Evolutionary conservation across 2,329 filamentous ascomycete genomes (phyloP).

Genomic region (Onygenales sp.): DNA sequence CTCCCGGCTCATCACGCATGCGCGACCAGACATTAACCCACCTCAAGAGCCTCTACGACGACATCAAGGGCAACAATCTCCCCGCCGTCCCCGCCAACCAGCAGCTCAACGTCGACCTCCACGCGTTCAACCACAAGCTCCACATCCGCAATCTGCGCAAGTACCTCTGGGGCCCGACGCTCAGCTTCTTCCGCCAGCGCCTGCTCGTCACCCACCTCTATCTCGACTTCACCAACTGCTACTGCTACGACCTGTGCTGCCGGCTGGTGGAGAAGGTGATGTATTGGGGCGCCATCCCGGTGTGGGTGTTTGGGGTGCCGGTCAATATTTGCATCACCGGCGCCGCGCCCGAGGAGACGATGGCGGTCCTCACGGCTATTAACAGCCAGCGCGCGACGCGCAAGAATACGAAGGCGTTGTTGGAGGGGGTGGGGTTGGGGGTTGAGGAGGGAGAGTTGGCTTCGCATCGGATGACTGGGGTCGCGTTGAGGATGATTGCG

Average conservation of each 20-base stretch:
- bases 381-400: conserved; percentile 3
- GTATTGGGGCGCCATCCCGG: conserved; percentile 10
- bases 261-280: conserved; percentile 12
- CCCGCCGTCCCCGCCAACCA: not conserved
- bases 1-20: not conserved
- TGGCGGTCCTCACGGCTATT: conserved; percentile 7
- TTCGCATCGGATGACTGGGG: not conserved
- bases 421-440: not conserved
- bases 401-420: too few relatives aligned
- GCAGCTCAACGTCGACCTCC: not conserved
- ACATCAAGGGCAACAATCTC: not conserved
- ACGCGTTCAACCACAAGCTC: conserved; percentile 4
- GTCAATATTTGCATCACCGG: conserved; percentile 11
- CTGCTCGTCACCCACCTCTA: conserved; percentile 11
- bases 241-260: conserved; percentile 14
- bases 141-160: conserved; percentile 13
- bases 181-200: conserved; percentile 15
- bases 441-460: not conserved
- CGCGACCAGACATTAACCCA: not conserved
- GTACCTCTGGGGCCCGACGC: conserved; percentile 15
- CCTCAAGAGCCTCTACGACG: not conserved
- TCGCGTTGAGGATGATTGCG: not conserved
- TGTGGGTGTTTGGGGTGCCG: conserved; percentile 14
- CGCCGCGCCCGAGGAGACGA: conserved; percentile 8
- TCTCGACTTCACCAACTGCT: conserved; percentile 12